These are phyloP conservation scores for Gonapodya prolifera DNA, from an alignment of 192 early-diverging fungal genomes.

Conservation along the genomic window DNA sequence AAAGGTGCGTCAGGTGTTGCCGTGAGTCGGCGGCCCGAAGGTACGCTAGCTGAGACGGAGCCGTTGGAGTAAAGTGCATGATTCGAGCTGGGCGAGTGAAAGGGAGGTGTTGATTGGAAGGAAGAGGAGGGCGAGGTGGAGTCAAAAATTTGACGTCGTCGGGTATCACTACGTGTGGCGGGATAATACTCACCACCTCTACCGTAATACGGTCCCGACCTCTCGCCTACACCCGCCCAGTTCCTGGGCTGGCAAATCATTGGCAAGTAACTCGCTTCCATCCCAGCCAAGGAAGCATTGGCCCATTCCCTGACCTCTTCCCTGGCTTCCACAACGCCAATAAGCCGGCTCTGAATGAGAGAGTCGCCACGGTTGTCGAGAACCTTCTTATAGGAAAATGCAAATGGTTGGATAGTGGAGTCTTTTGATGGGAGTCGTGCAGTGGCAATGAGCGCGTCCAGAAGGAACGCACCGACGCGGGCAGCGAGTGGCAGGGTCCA, in stretches of 20 bases:
- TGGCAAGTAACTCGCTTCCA: not conserved
- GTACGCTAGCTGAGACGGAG: slow-evolving; percentile 60
- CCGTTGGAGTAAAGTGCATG: slow-evolving; percentile 60
- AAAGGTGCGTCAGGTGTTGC: slow-evolving; percentile 49
- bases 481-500: not conserved
- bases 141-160: slow-evolving; percentile 72
- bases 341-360: no score
- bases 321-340: not conserved
- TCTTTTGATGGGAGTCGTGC: not conserved
- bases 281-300: not conserved
- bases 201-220: slow-evolving; percentile 45
- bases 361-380: no score
- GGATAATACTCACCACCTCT: slow-evolving; percentile 56
- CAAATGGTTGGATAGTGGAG: no score
- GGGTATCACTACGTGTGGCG: slow-evolving; percentile 49
- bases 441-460: not conserved
- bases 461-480: not conserved
- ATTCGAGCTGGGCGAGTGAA: slow-evolving; percentile 34
- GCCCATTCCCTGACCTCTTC: not conserved
- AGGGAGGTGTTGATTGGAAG: no score
- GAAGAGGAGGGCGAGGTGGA: no score
- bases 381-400: no score
- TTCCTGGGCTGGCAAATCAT: not conserved
- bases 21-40: slow-evolving; percentile 65
- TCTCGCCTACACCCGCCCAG: not conserved